phyloP scores from a whole-genome alignment of 805 yeast genomes.

The Myxozyma nipponensis region DNA sequence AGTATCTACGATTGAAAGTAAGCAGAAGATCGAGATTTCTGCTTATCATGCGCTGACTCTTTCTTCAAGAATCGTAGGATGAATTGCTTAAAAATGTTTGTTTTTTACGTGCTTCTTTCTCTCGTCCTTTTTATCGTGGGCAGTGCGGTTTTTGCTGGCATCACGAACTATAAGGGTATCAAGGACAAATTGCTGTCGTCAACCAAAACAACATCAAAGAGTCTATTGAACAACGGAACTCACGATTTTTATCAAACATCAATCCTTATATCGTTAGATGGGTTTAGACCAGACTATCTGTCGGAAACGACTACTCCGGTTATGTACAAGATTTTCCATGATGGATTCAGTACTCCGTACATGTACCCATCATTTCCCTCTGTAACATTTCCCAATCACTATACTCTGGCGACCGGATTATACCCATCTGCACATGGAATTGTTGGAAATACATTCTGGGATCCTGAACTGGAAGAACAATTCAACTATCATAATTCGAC shows the following conservation, averaged over 20 bases:
- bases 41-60: background rate
- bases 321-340: slow-evolving; percentile 48
- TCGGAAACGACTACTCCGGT: slow-evolving; percentile 64
- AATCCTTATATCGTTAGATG: slow-evolving; percentile 74
- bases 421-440: slow-evolving; percentile 84
- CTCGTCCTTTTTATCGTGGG: slow-evolving; percentile 14
- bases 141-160: slow-evolving; percentile 17
- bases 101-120: slow-evolving; percentile 10
- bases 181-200: slow-evolving; percentile 1
- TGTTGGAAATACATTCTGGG: slow-evolving; percentile 76
- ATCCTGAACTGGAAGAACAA: slow-evolving; percentile 50
- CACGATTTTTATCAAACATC: slow-evolving; percentile 74
- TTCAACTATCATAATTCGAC: slow-evolving; percentile 62
- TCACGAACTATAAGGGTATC: slow-evolving; percentile 10
- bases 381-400: slow-evolving; percentile 86
- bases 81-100: slow-evolving; percentile 8
- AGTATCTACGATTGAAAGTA: slow-evolving; percentile 18
- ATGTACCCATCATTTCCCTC: slow-evolving; percentile 88
- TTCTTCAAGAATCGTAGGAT: slow-evolving; percentile 15
- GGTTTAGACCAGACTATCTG: slow-evolving; percentile 87
- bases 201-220: slow-evolving; percentile 2
- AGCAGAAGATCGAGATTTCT: background rate
- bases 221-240: slow-evolving; percentile 55
- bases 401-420: slow-evolving; percentile 84
- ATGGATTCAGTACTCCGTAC: slow-evolving; percentile 61